These are phyloP conservation scores for Colletotrichum australisinense DNA, from an alignment of 2,329 filamentous ascomycete species.

Conservation along the genomic window DNA sequence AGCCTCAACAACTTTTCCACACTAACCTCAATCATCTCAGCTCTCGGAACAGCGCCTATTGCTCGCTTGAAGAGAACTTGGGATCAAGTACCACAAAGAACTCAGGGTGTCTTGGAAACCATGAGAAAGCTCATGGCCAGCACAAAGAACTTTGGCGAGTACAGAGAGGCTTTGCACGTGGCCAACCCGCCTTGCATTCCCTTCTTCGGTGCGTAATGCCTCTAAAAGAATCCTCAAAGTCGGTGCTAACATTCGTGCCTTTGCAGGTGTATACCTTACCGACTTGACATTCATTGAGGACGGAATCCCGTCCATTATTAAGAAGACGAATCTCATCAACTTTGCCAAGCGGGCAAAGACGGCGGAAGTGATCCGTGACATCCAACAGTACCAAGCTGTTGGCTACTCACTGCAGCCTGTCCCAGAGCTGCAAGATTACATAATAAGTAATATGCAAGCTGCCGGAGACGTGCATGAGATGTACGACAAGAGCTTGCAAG, in stretches of 20 bases:
- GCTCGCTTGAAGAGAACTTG: constrained; percentile 93
- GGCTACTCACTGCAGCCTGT: constrained; percentile 94
- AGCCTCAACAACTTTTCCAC: constrained; percentile 96
- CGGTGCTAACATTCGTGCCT: neutral
- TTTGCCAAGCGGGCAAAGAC: constrained; percentile 99
- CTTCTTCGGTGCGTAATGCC: constrained; percentile 82
- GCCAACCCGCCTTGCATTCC: constrained; percentile 98
- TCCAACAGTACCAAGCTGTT: constrained; percentile 98
- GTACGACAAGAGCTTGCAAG: constrained; percentile 95
- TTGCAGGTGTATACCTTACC: constrained; percentile 91
- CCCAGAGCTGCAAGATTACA: constrained; percentile 94
- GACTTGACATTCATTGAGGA: constrained; percentile 99
- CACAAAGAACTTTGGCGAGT: constrained; percentile 98
- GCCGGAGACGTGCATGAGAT: constrained; percentile 98
- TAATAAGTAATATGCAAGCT: constrained; percentile 94
- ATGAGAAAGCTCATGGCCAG: constrained; percentile 97
- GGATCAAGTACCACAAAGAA: constrained; percentile 91
- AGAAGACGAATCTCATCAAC: constrained; percentile 97
- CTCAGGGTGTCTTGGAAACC: constrained; percentile 81
- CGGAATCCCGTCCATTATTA: constrained; percentile 94
- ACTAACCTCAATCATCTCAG: constrained; percentile 96
- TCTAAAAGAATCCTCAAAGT: neutral
- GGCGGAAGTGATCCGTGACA: constrained; percentile 97
- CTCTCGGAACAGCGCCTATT: constrained; percentile 92
- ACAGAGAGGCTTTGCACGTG: constrained; percentile 90